Evolutionary conservation across 1,284 basidiomycete genomes (phyloP), one percentile per base, ranked within the genome.

Genomic region (Pterulicium gracile): DNA sequence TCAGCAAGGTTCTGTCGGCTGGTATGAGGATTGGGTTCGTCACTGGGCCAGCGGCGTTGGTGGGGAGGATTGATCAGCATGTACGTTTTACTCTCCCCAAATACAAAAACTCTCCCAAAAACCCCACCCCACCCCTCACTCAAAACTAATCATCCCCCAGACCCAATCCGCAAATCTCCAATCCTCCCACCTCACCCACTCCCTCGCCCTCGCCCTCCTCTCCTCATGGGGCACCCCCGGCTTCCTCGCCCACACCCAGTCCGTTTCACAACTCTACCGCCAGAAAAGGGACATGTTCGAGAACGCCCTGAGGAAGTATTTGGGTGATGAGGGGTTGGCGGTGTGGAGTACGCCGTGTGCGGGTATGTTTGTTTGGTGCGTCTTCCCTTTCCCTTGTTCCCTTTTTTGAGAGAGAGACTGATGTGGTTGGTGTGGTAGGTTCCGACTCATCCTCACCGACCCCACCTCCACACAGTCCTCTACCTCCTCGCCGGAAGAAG

Each of bases 1-100:
- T 96, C 50, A 89, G 85, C 47, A 97, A 97, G 69, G 72, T 95
- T 39, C 68, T 94, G 18, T 88, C 87, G 5, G 82, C 84, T 13
- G 90, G 89, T 44, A 75, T 87, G 54, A 75, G 83, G 19, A 72
- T 92, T 52, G 93, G 92, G 7, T 95, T 88, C 60, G 79, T 78
- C 0, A 81, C 86, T 3, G 94, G 89, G 0, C 92, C 94, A 7
- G 72, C 72, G 47, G 65, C 71, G 12, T 67, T 98, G 39, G 58
- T 95, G 14, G 68, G 81, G 40, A 47, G 50, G n/a, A 52, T 47
- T 17, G 45, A 44, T 45, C 47, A 46, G 43, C 41, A 51, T 43
- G 36, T 45, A 51, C 36, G 17, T 15, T 46, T 32, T 46, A 52
- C 24, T 42, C 48, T 41, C 23, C 47, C 44, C n/a, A n/a, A n/a